These are phyloP conservation scores for Xylariaceae sp. DNA, from an alignment of 2,329 filamentous ascomycete species.

Conservation along the genomic window DNA sequence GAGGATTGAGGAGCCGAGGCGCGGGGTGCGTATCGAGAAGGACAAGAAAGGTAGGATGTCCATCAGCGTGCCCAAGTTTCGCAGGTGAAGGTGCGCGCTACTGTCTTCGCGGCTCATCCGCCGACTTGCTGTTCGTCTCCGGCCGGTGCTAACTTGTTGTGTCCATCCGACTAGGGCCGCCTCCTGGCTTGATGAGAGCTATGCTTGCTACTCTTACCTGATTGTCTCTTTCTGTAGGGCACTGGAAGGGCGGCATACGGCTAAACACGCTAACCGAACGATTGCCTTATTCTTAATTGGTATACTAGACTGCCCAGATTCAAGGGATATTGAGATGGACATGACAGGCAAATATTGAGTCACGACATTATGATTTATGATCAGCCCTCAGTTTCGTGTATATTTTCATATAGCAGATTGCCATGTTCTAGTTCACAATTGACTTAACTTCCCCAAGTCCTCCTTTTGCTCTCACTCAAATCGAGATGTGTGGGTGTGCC, in stretches of 20 bases:
- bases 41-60: slow-evolving; percentile 95
- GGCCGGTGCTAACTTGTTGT: slow-evolving; percentile 12
- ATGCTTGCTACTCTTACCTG: slow-evolving; percentile 68
- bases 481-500: too few relatives aligned
- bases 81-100: slow-evolving; percentile 43
- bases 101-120: slow-evolving; percentile 7
- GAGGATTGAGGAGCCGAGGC: slow-evolving; percentile 47
- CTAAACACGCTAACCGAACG: too few relatives aligned
- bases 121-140: slow-evolving; percentile 4
- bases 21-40: slow-evolving; percentile 68
- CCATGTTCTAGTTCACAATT: not conserved
- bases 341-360: not conserved
- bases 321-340: too few relatives aligned
- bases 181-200: slow-evolving; percentile 58
- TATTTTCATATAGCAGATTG: not conserved
- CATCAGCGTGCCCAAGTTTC: slow-evolving; percentile 71
- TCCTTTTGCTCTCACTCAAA: not conserved
- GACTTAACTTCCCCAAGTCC: not conserved
- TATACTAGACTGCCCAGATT: too few relatives aligned
- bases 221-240: too few relatives aligned
- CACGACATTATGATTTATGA: slow-evolving; percentile 6
- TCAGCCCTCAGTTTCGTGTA: not conserved
- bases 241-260: too few relatives aligned
- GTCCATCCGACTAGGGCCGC: slow-evolving; percentile 51
- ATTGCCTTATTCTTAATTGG: too few relatives aligned